phyloP scores from a whole-genome alignment of 768 basidiomycete species.

The Clitopilus hobsonii region DNA sequence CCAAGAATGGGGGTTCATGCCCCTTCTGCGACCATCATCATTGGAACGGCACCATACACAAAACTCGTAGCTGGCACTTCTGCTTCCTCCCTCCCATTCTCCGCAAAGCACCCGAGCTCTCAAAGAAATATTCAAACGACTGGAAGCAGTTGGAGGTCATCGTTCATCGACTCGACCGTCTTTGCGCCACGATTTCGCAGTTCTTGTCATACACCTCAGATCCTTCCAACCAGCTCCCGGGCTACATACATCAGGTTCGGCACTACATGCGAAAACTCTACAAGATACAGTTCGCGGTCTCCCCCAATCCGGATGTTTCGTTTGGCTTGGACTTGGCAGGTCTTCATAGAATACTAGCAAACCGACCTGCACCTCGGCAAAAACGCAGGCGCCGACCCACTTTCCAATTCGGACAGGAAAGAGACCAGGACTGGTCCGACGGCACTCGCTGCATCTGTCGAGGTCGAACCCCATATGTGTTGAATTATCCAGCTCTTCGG shows the following conservation, averaged over 20 bases:
- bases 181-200: slow-evolving; percentile 72
- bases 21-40: slow-evolving; percentile 91
- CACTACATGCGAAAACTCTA: slow-evolving; percentile 91
- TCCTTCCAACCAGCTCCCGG: slow-evolving; percentile 65
- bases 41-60: slow-evolving; percentile 83
- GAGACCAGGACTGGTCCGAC: slow-evolving; percentile 69
- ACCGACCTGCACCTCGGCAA: slow-evolving; percentile 48
- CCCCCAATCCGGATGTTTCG: slow-evolving; percentile 74
- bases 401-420: slow-evolving; percentile 74
- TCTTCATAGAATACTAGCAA: slow-evolving; percentile 75
- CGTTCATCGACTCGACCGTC: slow-evolving; percentile 73
- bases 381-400: slow-evolving; percentile 56
- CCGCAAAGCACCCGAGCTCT: slow-evolving; percentile 69
- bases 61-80: slow-evolving; percentile 81
- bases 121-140: slow-evolving; percentile 72
- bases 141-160: slow-evolving; percentile 80
- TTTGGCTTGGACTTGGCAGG: slow-evolving; percentile 82
- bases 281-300: slow-evolving; percentile 86
- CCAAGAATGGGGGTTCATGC: slow-evolving; percentile 85
- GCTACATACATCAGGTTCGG: slow-evolving; percentile 77
- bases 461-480: slow-evolving; percentile 56
- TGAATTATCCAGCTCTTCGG: slow-evolving; percentile 57
- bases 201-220: slow-evolving; percentile 72
- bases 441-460: slow-evolving; percentile 80
- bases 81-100: slow-evolving; percentile 73